Evolutionary conservation across 495 filamentous ascomycete genomes (phyloP), one percentile per base, ranked within the genome.

Genomic region (Hypoxylon rickii): DNA sequence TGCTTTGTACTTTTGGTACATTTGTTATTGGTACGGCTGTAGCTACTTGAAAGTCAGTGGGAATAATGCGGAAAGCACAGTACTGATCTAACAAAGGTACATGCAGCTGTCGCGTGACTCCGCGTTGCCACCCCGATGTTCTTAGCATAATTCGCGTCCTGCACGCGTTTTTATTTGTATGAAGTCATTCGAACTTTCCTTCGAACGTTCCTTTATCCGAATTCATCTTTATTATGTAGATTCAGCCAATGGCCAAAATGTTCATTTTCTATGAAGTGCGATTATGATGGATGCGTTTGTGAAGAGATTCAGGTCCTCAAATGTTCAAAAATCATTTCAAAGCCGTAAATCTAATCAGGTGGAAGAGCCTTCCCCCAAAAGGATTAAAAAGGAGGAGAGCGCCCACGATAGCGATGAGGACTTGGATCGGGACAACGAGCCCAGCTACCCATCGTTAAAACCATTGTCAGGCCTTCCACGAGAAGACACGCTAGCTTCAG

Each of bases 301-400:
- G 16, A 63, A 44, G 29, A 58, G 29, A 34, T 33, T 15, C 21
- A 55, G 40, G 17, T 12, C 51, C 22, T 18, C 36, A 11, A 31
- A 22, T 38, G 7, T 44, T 43, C 47, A 31, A 16, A 43, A 32
- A 37, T 17, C 31, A 15, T 34, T 48, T 15, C 19, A 38, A 11
- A 41, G 58, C 24, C 13, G 37, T 7, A 55, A 44, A 21, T 26
- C 22, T 38, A 11, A 20, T 33, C 34, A 7, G 11, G n/a, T 7
- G 19, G 38, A 55, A 10, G 60, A 69, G 20, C 71, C 64, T 20
- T 67, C 73, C 1, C 44, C 42, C 8, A 78, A 78, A 58, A 72
- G 63, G 20, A 26, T 49, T 5, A 71, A 73, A 15, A 46, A 58
- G 10, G 67, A 66, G 10, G 61, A 72, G 19, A n/a, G n/a, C n/a